A percentile compares a stretch with the other conserved stretches of the same genome.
Evolutionary conservation across 1,284 basidiomycete species (phyloP).

Genomic region (Naganishia liquefaciens): DNA sequence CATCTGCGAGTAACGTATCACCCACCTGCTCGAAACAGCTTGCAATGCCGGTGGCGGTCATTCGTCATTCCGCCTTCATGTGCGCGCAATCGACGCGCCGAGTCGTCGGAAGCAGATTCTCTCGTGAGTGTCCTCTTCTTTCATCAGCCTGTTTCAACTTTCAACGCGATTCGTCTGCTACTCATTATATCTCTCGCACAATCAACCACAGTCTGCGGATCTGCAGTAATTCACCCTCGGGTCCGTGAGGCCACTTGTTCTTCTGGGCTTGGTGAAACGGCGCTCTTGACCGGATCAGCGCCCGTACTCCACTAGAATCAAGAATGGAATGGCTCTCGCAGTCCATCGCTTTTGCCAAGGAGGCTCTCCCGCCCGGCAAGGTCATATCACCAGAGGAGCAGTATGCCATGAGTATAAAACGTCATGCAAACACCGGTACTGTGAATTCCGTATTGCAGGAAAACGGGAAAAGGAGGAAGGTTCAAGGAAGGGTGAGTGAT

Average conservation of each 20-base stretch:
- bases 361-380: slow-evolving; percentile 6
- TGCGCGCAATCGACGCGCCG: neutral
- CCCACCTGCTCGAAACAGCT: no score
- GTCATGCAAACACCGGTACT: neutral
- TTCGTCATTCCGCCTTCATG: slow-evolving; percentile 20
- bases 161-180: no score
- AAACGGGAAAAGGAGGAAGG: slow-evolving; percentile 14
- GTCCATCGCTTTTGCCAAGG: slow-evolving; percentile 21
- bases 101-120: slow-evolving; percentile 3
- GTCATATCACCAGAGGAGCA: neutral
- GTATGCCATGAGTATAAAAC: neutral
- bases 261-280: no score
- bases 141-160: no score
- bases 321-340: slow-evolving; percentile 27
- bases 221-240: no score
- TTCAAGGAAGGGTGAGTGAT: neutral
- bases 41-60: neutral
- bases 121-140: neutral
- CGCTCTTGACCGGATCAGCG: neutral
- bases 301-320: neutral
- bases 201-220: no score
- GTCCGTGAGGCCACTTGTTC: no score
- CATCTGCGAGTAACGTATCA: no score
- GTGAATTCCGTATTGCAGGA: neutral
- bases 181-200: no score